phyloP scores from a whole-genome alignment of 148 eudicot species.

The Silene latifolia region DNA sequence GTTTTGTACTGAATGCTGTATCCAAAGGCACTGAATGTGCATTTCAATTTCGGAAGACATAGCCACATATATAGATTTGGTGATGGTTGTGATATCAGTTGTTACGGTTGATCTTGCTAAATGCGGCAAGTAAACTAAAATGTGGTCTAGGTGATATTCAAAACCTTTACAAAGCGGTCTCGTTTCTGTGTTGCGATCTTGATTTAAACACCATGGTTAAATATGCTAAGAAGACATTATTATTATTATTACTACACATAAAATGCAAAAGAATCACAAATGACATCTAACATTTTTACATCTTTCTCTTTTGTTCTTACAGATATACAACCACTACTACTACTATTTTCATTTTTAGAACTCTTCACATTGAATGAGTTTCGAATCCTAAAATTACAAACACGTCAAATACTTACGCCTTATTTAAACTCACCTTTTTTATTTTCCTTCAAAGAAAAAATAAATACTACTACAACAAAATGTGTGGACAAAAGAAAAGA shows the following conservation, averaged over 20 bases:
- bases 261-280: neutral
- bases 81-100: neutral
- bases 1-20: too few species aligned
- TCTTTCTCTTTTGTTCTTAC: neutral
- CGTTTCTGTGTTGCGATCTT: neutral
- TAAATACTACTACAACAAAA: slow-evolving; percentile 3
- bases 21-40: too few species aligned
- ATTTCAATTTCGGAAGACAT: too few species aligned
- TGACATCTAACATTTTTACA: neutral
- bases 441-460: neutral
- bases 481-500: neutral
- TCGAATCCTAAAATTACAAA: neutral
- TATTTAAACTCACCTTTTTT: neutral
- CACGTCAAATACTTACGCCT: slow-evolving; percentile 8
- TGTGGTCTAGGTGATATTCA: neutral
- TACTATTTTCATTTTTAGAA: slow-evolving; percentile 3
- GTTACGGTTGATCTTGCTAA: neutral
- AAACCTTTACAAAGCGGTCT: neutral
- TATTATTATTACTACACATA: neutral
- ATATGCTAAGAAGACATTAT: neutral
- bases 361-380: neutral
- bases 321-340: neutral
- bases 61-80: too few species aligned
- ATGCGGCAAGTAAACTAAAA: too few species aligned
- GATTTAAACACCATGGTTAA: neutral